Percentiles rank a stretch among this genome's conserved stretches.
Evolutionary conservation across 331 rosid species (phyloP).

Genomic region (Prunus yedoensis): DNA sequence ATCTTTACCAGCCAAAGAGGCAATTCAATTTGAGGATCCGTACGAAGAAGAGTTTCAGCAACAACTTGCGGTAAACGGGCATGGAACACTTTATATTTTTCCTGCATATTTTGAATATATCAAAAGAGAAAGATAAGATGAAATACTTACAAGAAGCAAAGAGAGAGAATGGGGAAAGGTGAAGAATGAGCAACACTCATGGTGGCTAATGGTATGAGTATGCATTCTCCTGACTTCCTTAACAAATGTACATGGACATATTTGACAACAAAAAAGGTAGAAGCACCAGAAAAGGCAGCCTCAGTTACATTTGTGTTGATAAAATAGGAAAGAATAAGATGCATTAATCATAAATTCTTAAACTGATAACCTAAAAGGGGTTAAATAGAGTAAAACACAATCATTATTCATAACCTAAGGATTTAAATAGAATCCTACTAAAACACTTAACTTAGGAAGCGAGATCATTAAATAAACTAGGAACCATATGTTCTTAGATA

Average conservation of each 20-base stretch:
- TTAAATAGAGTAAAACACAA: background rate
- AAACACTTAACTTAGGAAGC: background rate
- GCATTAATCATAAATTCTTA: background rate
- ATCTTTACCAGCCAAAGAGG: conserved; percentile 90
- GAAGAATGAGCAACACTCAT: background rate
- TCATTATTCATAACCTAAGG: too few species aligned
- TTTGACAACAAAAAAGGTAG: background rate
- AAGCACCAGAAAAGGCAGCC: background rate
- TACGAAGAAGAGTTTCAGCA: conserved; percentile 83
- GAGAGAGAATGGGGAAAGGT: background rate
- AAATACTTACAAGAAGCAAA: conserved; percentile 1
- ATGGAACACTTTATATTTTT: conserved; percentile 64
- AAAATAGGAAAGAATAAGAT: background rate
- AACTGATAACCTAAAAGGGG: background rate
- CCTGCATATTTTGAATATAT: conserved; percentile 51
- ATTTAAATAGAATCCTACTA: background rate
- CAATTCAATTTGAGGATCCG: conserved; percentile 81
- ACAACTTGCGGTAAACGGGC: conserved; percentile 75
- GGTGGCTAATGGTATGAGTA: background rate
- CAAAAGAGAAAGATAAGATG: conserved; percentile 6
- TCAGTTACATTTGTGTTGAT: background rate
- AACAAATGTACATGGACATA: background rate
- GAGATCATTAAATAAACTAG: background rate
- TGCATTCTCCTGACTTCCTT: background rate
- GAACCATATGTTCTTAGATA: background rate